Conservation (phyloP, 1,284 basidiomycete species). For the Cutaneotrichosporon spelunceum region DNA sequence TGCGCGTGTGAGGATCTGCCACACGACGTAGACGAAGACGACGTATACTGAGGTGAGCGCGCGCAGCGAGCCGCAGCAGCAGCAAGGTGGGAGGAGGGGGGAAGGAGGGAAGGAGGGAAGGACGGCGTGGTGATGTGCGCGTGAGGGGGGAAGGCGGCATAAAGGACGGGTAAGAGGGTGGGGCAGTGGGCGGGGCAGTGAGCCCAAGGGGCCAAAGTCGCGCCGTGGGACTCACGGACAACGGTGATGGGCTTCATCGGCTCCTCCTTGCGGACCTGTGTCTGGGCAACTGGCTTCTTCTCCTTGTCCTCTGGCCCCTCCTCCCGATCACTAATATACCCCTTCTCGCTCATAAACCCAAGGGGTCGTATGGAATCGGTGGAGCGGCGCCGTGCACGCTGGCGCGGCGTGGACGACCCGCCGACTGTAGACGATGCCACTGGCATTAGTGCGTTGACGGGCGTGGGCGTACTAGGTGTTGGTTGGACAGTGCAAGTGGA, state of each 20-base stretch:
- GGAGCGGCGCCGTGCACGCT: constrained; percentile 2
- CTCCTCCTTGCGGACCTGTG: constrained; percentile 28
- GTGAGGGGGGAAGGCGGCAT: no score
- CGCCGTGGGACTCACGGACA: constrained; percentile 46
- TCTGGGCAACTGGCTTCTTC: background rate
- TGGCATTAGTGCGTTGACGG: no score
- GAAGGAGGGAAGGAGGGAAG: background rate
- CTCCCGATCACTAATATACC: constrained; percentile 1
- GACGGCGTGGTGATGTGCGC: no score
- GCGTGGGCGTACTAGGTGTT: no score
- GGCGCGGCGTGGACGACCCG: background rate
- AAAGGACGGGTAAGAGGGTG: no score
- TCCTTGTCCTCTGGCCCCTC: constrained; percentile 12
- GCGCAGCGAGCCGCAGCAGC: no score
- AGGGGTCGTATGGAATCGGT: constrained; percentile 7
- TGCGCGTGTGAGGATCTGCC: constrained; percentile 46
- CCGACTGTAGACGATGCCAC: no score
- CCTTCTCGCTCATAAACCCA: constrained; percentile 9
- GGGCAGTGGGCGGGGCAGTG: no score
- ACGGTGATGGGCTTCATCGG: constrained; percentile 45
- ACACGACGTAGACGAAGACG: constrained; percentile 42
- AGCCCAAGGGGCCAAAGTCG: no score
- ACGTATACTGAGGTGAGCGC: constrained; percentile 40
- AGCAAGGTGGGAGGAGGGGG: background rate
- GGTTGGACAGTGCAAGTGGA: no score